Evolutionary conservation across 768 basidiomycete species (phyloP), one percentile per base, ranked within the genome.

Genomic region (Nevesoporus exiguus): DNA sequence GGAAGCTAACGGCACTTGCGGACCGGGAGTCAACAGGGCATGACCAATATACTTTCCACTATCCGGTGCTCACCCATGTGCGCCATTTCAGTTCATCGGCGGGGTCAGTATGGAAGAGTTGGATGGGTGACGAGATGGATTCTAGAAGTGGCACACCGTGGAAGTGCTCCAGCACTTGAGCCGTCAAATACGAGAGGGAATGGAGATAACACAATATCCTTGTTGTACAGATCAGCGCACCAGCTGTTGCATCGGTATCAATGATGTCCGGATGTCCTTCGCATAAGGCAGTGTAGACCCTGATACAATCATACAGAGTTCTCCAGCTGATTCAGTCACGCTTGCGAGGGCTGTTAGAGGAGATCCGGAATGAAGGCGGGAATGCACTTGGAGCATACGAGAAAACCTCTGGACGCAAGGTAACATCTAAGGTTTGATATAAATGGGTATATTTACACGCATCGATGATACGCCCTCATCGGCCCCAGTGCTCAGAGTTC

Each of bases 361-460:
- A 30, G 46, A 34, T 46, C 33, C 46, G 46, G 45, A 45, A 51
- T 51, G 42, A 57, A 47, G 51, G 50, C 49, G 48, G 51, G 33
- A 59, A 55, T 52, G 34, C 44, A 47, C 57, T 44, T 40, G 52
- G 19, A 34, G 15, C 22, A 49, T 43, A 37, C 33, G 36, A 46
- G 47, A 47, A 48, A 56, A 51, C 49, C 19, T 46, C 37, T 41
- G 33, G 25, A 31, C 46, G 48, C 49, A 56, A 46, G 46, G 42
- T 50, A 51, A 40, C 30, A 56, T 52, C 39, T 34, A 61, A 56
- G 51, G 64, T 58, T 68, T 57, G 52, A 57, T 47, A 54, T 49
- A 47, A 58, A 37, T 51, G 43, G 46, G 17, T 33, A 47, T 50
- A 53, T 44, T 53, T 65, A 65, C 60, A 63, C 50, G 48, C 56